Evolutionary conservation across 306 rosid species (phyloP), one percentile per base, ranked within the genome.

Genomic region (Prunus davidiana): DNA sequence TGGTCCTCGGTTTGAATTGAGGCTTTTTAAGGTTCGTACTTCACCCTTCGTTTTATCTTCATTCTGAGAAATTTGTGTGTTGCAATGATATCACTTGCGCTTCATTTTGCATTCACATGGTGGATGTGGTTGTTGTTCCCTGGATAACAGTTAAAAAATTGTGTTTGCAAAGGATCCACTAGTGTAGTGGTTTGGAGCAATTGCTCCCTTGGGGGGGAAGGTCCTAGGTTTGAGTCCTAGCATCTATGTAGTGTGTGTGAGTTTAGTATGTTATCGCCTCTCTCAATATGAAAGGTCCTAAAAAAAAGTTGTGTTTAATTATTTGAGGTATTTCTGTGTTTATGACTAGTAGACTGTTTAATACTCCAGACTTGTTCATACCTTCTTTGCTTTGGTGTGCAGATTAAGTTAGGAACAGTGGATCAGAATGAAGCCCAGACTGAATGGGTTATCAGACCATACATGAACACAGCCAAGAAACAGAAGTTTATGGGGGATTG

Each of bases 1-100:
- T 22, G 98, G 98, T 81, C 98, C 98, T 24, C 90, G 98, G 24
- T 95, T 90, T 88, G 98, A 95, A 74, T 75, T 92, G 80, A 87
- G 91, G 34, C 84, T 84, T 81, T 92, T 79, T 68, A 85, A 90
- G 97, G 98, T 92, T 73, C 77, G 81, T 71, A 13, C 38, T 60
- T 34, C 73, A 8, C 78, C 55, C 49, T 51, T 76, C 72, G 24
- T 64, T 71, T n/a, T 69, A 52, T 76, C 43, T 30, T 34, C 43
- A 8, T 34, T 13, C 2, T 13, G 28, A 15, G 12, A 43, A 64
- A 19, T 15, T 18, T 10, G 7, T 30, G 56, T 70, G 15, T 71
- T 52, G 27, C 24, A 16, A 71, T 3, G 20, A 50, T 15, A 27
- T 28, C 19, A n/a, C 8, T 30, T 6, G 8, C 0, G 50, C 16